Percentiles rank a stretch among this genome's conserved stretches.
phyloP scores from a whole-genome alignment of 1,284 basidiomycete species.

The Microbotryomycetes sp. region DNA sequence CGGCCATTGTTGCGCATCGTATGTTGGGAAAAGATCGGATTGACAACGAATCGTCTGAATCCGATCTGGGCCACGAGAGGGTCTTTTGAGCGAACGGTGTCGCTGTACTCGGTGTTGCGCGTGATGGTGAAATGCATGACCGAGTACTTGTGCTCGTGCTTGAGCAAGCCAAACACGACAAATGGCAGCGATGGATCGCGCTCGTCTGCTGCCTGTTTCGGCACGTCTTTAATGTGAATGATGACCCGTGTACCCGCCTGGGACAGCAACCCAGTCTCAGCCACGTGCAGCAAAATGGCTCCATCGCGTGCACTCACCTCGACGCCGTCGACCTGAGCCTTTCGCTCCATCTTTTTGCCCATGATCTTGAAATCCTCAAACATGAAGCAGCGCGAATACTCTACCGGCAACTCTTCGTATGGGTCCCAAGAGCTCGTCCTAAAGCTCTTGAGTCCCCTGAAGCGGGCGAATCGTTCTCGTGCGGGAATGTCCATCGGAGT shows the following conservation, averaged over 20 bases:
- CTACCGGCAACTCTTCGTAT: constrained; percentile 88
- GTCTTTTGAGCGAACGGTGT: constrained; percentile 86
- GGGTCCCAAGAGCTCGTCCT: constrained; percentile 96
- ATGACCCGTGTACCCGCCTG: constrained; percentile 75
- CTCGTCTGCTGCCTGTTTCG: constrained; percentile 46
- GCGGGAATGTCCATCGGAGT: constrained; percentile 86
- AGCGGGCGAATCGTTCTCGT: constrained; percentile 80
- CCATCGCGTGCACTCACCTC: constrained; percentile 49
- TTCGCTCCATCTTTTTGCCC: constrained; percentile 59
- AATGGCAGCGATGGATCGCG: constrained; percentile 50
- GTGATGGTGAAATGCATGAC: constrained; percentile 89
- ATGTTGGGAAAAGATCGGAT: constrained; percentile 88
- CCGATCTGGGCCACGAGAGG: constrained; percentile 82
- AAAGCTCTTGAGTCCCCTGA: constrained; percentile 83
- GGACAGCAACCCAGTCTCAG: not conserved
- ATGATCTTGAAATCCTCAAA: constrained; percentile 92
- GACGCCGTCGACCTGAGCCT: constrained; percentile 58
- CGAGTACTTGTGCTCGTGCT: constrained; percentile 94
- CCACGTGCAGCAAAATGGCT: not conserved
- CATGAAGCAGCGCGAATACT: constrained; percentile 93
- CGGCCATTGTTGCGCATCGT: constrained; percentile 72
- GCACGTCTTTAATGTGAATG: constrained; percentile 63
- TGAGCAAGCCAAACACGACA: constrained; percentile 72
- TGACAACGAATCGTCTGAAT: constrained; percentile 71
- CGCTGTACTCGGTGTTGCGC: constrained; percentile 89